Conservation (phyloP, 2,329 filamentous ascomycete genomes). For the Coniochaeta sp. region DNA sequence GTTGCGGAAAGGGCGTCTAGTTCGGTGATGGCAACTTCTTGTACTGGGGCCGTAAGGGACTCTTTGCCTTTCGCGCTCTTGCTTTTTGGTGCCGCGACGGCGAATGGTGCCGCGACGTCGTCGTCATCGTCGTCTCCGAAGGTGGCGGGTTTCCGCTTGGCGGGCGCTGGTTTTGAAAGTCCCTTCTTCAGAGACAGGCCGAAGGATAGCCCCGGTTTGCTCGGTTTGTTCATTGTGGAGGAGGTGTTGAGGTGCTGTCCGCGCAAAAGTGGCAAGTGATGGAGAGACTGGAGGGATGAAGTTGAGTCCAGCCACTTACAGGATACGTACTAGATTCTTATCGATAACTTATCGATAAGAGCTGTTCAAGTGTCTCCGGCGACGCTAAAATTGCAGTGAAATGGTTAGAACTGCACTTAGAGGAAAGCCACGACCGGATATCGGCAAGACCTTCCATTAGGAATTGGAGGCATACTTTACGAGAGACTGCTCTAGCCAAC, state of each 20-base stretch:
- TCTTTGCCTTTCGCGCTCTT: slow-evolving; percentile 15
- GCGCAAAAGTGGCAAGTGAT: background rate
- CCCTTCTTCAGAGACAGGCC: slow-evolving; percentile 50
- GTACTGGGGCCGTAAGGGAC: slow-evolving; percentile 21
- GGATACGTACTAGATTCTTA: background rate
- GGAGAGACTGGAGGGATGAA: background rate
- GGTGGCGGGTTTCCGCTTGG: slow-evolving; percentile 42
- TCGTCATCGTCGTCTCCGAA: slow-evolving; percentile 53
- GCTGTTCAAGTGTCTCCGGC: background rate
- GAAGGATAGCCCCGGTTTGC: slow-evolving; percentile 39
- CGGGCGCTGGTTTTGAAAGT: slow-evolving; percentile 38
- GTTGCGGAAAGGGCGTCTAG: slow-evolving; percentile 40
- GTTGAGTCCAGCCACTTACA: background rate
- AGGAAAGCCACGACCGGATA: background rate
- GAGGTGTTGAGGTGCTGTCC: background rate
- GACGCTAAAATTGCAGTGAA: background rate
- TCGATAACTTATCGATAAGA: slow-evolving; percentile 2
- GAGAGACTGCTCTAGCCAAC: too few relatives aligned
- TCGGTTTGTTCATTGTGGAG: slow-evolving; percentile 38
- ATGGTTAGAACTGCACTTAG: too few relatives aligned
- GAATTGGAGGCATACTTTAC: background rate
- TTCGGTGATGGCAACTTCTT: slow-evolving; percentile 52
- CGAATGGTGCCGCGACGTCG: slow-evolving; percentile 34
- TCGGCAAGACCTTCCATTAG: background rate
- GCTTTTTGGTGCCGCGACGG: slow-evolving; percentile 13